Evolutionary conservation across 352 stramenopile species (phyloP).

Genomic region (Phytophthora podocarpi): DNA sequence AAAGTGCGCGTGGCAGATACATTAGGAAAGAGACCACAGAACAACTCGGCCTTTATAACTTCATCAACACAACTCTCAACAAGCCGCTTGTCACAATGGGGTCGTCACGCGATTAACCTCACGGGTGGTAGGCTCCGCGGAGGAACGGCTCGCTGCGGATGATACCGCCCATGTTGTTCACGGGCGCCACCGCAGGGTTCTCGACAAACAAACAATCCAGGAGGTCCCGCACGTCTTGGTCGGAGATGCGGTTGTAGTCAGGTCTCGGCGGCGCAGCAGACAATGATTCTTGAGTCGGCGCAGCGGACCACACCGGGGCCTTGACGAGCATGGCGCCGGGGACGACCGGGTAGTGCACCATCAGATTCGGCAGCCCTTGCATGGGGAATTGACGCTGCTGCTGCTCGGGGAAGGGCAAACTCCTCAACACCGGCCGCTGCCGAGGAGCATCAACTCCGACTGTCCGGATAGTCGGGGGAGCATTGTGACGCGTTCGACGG

Average conservation of each 20-base stretch:
- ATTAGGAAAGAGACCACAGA: conserved; percentile 16
- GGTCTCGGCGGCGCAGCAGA: conserved; percentile 3
- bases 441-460: conserved; percentile 3
- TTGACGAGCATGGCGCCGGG: conserved; percentile 35
- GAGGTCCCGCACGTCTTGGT: conserved; percentile 46
- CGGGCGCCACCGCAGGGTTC: conserved; percentile 22
- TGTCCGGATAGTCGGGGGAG: conserved; percentile 1
- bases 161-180: conserved; percentile 30
- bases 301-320: conserved; percentile 20
- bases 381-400: conserved; percentile 25
- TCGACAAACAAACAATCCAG: conserved; percentile 47
- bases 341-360: conserved; percentile 28
- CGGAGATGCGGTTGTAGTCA: conserved; percentile 36
- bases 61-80: conserved; percentile 30
- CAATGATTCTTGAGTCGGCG: conserved; percentile 10
- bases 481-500: conserved; percentile 55
- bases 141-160: conserved; percentile 38
- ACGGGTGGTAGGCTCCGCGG: conserved; percentile 35
- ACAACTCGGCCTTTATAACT: conserved; percentile 29
- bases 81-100: background rate
- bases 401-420: conserved; percentile 19
- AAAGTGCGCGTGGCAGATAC: conserved; percentile 19
- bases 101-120: background rate
- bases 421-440: conserved; percentile 27
- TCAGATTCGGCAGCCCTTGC: conserved; percentile 13